These are phyloP conservation scores for Trichoderma sp. DNA, from an alignment of 2,329 filamentous ascomycete species.

Conservation along the genomic window DNA sequence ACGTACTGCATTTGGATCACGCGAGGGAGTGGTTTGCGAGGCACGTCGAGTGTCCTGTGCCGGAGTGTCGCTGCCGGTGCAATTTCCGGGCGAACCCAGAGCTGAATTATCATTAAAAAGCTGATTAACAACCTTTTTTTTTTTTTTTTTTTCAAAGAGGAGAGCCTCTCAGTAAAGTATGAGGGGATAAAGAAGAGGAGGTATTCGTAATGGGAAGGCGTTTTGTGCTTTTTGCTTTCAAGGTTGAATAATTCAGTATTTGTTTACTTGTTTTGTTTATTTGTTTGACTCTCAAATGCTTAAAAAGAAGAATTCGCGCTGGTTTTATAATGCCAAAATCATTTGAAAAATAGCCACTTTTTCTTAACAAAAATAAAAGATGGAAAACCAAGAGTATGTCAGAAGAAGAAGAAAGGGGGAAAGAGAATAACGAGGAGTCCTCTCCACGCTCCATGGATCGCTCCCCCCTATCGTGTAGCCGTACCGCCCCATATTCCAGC, in stretches of 20 bases:
- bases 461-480: neutral
- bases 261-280: slow-evolving; percentile 6
- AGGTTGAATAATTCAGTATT: neutral
- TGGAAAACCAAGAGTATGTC: neutral
- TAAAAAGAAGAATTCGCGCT: slow-evolving; percentile 7
- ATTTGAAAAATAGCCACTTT: neutral
- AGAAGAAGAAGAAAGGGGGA: neutral
- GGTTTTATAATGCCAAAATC: slow-evolving; percentile 4
- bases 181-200: neutral
- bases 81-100: slow-evolving; percentile 63
- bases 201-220: neutral
- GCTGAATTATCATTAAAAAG: slow-evolving; percentile 50
- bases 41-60: slow-evolving; percentile 67
- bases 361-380: neutral
- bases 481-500: neutral
- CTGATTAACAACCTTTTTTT: neutral
- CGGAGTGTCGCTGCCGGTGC: slow-evolving; percentile 67
- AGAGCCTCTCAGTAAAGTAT: neutral
- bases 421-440: neutral
- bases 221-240: neutral
- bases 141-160: too few species aligned
- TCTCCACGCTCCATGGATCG: neutral
- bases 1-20: slow-evolving; percentile 68
- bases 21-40: slow-evolving; percentile 66
- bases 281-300: neutral